A percentile compares a stretch with the other conserved stretches of the same genome.
Evolutionary conservation across 75 land plant genomes (phyloP).

Genomic region (Chamaecyparis obtusa): DNA sequence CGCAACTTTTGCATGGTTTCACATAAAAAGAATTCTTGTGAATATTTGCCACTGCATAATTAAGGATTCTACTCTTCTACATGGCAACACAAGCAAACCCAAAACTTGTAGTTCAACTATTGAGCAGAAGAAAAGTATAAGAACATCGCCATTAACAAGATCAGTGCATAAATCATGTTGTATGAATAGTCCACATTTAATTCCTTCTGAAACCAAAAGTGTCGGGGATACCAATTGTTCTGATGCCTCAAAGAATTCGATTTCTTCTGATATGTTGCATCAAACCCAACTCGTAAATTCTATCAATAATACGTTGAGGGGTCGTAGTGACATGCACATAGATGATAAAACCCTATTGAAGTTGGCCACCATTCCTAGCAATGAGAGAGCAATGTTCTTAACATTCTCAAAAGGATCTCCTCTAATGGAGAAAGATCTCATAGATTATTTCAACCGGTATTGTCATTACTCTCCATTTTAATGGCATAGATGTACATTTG

Average conservation of each 20-base stretch:
- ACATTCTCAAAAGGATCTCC: slow-evolving; percentile 23
- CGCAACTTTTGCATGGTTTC: slow-evolving; percentile 1
- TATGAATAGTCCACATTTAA: background rate
- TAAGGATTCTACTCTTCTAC: background rate
- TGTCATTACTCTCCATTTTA: background rate
- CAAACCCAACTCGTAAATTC: background rate
- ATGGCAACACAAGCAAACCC: background rate
- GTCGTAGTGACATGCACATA: background rate
- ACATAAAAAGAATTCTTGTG: background rate
- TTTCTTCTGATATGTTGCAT: background rate
- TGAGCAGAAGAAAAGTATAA: background rate
- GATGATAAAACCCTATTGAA: background rate
- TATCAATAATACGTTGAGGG: background rate
- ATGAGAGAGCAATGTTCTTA: slow-evolving; percentile 21
- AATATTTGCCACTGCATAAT: background rate
- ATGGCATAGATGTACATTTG: too few species aligned
- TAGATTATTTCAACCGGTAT: slow-evolving; percentile 15
- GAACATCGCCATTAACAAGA: background rate
- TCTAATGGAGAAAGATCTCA: slow-evolving; percentile 13
- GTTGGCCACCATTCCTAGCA: background rate
- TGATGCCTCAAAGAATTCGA: background rate
- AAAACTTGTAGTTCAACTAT: background rate
- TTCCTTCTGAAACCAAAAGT: background rate
- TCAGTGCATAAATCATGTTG: background rate
- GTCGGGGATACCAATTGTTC: background rate